Evolutionary conservation across 2,329 filamentous ascomycete genomes (phyloP), one percentile per base, ranked within the genome.

Genomic region (Ophiostoma novo-ulmi): DNA sequence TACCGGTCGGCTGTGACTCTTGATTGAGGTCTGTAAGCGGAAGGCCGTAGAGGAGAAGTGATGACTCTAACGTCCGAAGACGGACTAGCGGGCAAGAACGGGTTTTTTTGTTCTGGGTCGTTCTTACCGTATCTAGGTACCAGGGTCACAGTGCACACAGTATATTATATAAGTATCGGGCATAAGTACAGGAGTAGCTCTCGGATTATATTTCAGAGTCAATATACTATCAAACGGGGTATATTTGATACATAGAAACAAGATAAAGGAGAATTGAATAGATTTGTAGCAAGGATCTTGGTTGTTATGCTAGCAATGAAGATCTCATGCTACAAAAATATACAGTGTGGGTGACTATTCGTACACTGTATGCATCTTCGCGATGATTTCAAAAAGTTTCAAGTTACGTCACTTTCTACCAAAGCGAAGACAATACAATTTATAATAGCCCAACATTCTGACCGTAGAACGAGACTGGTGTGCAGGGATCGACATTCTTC

Each of bases 11-110:
- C 31, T 35, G 41, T 68, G 66, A 67, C 38, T 35, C 39, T 35
- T 20, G 38, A 44, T 67, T 26, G 64, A 41, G 36, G 20, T n/a
- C 22, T 26, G 20, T 44, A 44, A 31, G 13, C 26, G 48, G 44
- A 41, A 39, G 63, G 58, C 35, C 10, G 58, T 10, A 31, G 52
- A 58, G n/a, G 44, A 58, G 31, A 64, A 35, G 63, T 65, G 61
- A 65, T 69, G 67, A 71, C 55, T 58, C 52, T 35, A 65, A 8
- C n/a, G 35, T 69, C 70, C 70, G 67, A 71, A 71, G 22, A 58
- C 67, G 67, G 70, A 68, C 70, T 71, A 71, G 67, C 61, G 61
- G 67, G n/a, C 2, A 38, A 68, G 13, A 35, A 41, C 41, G 35
- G 22, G 38, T 38, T 69, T 66, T 71, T 69, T 69, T 67, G 48